Percentiles rank a stretch among this genome's conserved stretches.
Evolutionary conservation across 495 filamentous ascomycete genomes (phyloP).

Genomic region (Trichocladium antarcticum): DNA sequence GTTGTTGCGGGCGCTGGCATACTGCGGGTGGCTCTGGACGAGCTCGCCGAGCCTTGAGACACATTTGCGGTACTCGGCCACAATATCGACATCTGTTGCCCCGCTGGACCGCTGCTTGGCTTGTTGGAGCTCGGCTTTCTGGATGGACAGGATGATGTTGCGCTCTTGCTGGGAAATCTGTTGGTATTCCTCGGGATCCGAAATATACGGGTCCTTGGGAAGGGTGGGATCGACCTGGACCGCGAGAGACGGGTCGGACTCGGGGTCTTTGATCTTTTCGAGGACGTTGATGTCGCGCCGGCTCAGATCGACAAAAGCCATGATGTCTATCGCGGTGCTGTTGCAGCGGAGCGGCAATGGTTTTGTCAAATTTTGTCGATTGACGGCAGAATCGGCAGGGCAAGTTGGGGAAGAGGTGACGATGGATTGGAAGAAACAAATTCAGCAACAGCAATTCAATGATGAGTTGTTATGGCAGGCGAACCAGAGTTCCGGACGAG

Average conservation of each 20-base stretch:
- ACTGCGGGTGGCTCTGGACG: constrained; percentile 48
- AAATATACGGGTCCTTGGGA: constrained; percentile 50
- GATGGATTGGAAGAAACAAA: not conserved
- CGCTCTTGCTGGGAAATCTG: constrained; percentile 33
- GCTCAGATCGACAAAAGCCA: constrained; percentile 47
- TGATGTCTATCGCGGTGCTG: constrained; percentile 17
- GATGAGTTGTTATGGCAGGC: too few species aligned
- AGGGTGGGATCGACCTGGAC: constrained; percentile 47
- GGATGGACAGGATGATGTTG: constrained; percentile 40
- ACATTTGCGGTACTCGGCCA: constrained; percentile 30
- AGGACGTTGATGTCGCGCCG: constrained; percentile 61
- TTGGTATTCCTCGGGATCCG: constrained; percentile 28
- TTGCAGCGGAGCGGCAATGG: too few species aligned
- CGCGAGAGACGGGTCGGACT: constrained; percentile 47
- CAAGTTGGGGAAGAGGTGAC: not conserved
- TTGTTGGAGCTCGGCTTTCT: constrained; percentile 38
- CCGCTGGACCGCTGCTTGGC: constrained; percentile 26
- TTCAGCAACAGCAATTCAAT: not conserved
- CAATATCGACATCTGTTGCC: constrained; percentile 14
- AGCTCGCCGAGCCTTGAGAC: constrained; percentile 41
- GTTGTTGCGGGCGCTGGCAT: constrained; percentile 68
- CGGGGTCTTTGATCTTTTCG: constrained; percentile 69
- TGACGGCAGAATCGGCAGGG: not conserved
- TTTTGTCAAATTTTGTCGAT: not conserved
- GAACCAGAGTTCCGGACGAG: too few species aligned